phyloP scores from a whole-genome alignment of 179 eudicot genomes.

The Silene noctiflora region DNA sequence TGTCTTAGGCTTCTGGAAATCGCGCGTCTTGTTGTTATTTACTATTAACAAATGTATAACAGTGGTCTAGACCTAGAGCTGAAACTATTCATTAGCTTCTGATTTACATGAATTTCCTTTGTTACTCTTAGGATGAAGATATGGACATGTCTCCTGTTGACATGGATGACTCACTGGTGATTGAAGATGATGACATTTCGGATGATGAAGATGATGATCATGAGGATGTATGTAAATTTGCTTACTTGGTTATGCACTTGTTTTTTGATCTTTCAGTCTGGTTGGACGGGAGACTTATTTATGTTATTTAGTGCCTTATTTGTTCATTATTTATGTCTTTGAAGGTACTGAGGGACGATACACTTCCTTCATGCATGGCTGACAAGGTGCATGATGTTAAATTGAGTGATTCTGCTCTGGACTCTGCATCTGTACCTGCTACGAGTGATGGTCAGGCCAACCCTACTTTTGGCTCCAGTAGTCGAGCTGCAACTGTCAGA shows the following conservation, averaged over 20 bases:
- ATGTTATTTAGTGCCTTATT: slow-evolving; percentile 13
- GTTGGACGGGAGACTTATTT: background rate
- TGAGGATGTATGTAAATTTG: slow-evolving; percentile 63
- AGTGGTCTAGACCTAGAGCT: background rate
- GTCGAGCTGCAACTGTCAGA: slow-evolving; percentile 52
- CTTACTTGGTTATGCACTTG: no score
- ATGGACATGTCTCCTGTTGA: slow-evolving; percentile 82
- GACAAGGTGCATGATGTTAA: slow-evolving; percentile 89
- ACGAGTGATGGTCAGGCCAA: slow-evolving; percentile 59
- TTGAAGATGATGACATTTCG: slow-evolving; percentile 92
- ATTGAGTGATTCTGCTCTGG: slow-evolving; percentile 65
- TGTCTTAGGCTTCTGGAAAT: background rate
- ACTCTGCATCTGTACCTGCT: slow-evolving; percentile 45
- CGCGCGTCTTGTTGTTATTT: background rate
- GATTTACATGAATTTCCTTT: background rate
- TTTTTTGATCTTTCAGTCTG: background rate
- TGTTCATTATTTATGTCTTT: background rate
- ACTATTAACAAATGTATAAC: background rate
- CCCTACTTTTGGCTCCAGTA: slow-evolving; percentile 67
- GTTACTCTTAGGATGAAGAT: slow-evolving; percentile 76
- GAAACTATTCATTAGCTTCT: background rate
- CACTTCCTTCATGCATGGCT: slow-evolving; percentile 63
- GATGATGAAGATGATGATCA: slow-evolving; percentile 95
- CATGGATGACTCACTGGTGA: slow-evolving; percentile 87
- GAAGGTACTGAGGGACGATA: slow-evolving; percentile 68